phyloP scores from a whole-genome alignment of 306 rosid species.

The Dalbergia oliveri region DNA sequence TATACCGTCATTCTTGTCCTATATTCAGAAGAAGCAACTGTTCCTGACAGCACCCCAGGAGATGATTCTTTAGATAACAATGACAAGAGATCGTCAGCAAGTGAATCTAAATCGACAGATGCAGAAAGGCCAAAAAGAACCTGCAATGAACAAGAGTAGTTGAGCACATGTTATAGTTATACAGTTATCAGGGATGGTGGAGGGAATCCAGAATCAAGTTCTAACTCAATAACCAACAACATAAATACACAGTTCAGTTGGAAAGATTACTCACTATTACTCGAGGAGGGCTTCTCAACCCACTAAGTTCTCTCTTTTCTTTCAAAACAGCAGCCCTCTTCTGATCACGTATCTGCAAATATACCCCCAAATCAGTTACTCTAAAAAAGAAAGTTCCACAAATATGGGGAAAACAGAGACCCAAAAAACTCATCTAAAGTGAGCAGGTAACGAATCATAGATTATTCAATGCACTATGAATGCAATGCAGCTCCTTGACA shows the following conservation, averaged over 20 bases:
- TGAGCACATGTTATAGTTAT: not conserved
- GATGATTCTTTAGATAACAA: constrained; percentile 58
- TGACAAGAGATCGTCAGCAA: constrained; percentile 71
- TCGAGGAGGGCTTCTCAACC: constrained; percentile 89
- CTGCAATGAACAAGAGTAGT: constrained; percentile 50
- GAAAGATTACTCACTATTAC: constrained; percentile 69
- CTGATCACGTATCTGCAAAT: constrained; percentile 72
- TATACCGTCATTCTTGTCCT: constrained; percentile 78
- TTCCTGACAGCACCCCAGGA: constrained; percentile 52
- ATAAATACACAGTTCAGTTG: not conserved
- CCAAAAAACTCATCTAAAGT: not conserved
- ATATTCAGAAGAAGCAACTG: constrained; percentile 83
- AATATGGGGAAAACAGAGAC: not conserved
- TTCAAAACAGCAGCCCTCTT: constrained; percentile 78
- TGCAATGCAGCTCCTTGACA: too few relatives aligned
- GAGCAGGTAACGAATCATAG: not conserved
- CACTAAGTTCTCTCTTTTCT: constrained; percentile 82
- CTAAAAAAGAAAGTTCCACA: not conserved
- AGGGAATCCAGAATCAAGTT: not conserved
- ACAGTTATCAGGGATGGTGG: not conserved
- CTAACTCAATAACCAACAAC: not conserved
- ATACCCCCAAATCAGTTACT: constrained; percentile 2
- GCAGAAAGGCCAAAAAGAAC: constrained; percentile 86
- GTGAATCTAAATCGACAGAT: constrained; percentile 65
- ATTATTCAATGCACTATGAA: too few relatives aligned